Conservation (phyloP, 768 basidiomycete species). For the Mycena rosella region DNA sequence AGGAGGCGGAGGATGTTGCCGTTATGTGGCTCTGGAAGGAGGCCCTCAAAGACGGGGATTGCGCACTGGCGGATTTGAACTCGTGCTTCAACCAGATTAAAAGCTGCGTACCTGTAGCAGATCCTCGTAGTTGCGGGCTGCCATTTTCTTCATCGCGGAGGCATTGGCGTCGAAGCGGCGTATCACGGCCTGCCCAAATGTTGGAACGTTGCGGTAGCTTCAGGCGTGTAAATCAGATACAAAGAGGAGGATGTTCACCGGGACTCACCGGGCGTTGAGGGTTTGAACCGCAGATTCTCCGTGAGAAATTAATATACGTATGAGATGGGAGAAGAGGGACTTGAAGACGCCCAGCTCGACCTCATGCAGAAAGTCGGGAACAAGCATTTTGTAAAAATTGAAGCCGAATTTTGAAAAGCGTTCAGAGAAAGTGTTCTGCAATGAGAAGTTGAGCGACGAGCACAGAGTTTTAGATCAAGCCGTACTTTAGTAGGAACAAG, state of each 20-base stretch:
- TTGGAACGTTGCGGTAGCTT: constrained; percentile 36
- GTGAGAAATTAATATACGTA: constrained; percentile 45
- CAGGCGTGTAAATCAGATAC: too few species aligned
- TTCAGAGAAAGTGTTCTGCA: constrained; percentile 52
- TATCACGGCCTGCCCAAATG: constrained; percentile 42
- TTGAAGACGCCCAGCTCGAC: constrained; percentile 57
- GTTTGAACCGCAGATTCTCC: constrained; percentile 31
- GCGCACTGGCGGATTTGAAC: constrained; percentile 40
- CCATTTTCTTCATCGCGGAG: constrained; percentile 42
- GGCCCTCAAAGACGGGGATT: constrained; percentile 45
- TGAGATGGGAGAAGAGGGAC: constrained; percentile 49
- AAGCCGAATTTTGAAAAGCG: constrained; percentile 36
- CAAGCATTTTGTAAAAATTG: constrained; percentile 43
- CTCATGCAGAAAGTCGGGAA: constrained; percentile 56
- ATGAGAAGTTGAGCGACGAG: background rate
- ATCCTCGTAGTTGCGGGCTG: constrained; percentile 43
- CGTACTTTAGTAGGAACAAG: background rate
- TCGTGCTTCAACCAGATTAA: too few species aligned
- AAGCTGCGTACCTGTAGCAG: constrained; percentile 32
- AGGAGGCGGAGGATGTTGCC: background rate
- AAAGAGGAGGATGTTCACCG: too few species aligned
- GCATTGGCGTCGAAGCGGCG: constrained; percentile 37
- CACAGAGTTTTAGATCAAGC: too few species aligned
- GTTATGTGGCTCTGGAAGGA: background rate
- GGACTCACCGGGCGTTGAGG: constrained; percentile 44